Base-by-base conservation (phyloP, 306 rosid genomes). In the Leucaena leucocephala region DNA sequence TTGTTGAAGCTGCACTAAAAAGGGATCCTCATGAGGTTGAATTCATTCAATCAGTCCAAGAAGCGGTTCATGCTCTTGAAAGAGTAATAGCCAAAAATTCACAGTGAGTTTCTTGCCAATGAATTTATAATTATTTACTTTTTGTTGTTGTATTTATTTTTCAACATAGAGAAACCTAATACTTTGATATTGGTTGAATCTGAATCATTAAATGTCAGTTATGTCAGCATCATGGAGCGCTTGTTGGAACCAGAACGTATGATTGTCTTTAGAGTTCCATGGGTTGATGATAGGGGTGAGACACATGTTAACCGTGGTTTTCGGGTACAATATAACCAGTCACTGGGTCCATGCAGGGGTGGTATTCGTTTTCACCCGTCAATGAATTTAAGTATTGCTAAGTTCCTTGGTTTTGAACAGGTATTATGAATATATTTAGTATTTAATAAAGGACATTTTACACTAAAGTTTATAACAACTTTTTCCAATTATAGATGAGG, bases 271-370 rank as follows among this genome's bases (percentile, higher is more conserved):
- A 88, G 95, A 87, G 93, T 92, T 78, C 91, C 94, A 44, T 90
- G 95, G 94, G 88, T 88, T 69, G 95, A 90, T 82, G 97, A 92
- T 71, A 87, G 90, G 87, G 93, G 95, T 61, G 95, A 92, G 85
- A 84, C 90, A 22, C 88, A 90, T 82, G 91, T 92, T 71, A 88
- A 90, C 80, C 85, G 97, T 46, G 97, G 89, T 63, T 92, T 88
- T 77, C 89, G 95, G 57, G 93, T 92, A 74, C 95, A 92, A 71
- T 92, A 87, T 71, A 92, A 88, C 84, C 97, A 92, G 89, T 90
- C 97, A 57, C 59, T 90, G 95, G 97, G 97, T 79, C 97, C 97
- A 19, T 90, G 95, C 76, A 90, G 97, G 85, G 97, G 97, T 59
- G 95, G 95, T 72, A 78, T 92, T 68, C 94, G 97, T 64, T 90